These are phyloP conservation scores for Heterobasidion parviporum DNA, from an alignment of 1,284 basidiomycete species.

Conservation along the genomic window DNA sequence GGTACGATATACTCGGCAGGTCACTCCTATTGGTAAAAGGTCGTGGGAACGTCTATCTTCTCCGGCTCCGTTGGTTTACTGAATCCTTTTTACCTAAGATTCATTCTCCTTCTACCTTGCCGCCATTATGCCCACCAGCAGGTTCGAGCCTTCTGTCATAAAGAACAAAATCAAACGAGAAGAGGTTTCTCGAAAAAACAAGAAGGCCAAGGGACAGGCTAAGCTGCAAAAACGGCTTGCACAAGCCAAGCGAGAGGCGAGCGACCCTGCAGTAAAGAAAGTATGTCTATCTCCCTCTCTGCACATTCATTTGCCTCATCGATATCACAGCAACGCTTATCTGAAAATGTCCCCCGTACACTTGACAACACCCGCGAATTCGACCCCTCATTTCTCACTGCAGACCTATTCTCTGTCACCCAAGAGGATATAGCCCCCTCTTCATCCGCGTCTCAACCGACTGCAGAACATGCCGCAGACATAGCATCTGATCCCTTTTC, in stretches of 20 bases:
- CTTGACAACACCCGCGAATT: constrained; percentile 91
- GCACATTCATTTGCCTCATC: not conserved
- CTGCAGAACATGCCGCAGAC: constrained; percentile 51
- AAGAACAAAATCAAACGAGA: constrained; percentile 84
- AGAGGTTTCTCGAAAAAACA: constrained; percentile 59
- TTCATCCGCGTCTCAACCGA: constrained; percentile 22
- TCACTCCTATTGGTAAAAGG: too few species aligned
- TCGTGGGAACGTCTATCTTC: not conserved
- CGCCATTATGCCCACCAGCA: not conserved
- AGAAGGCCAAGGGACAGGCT: constrained; percentile 76
- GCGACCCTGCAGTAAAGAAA: constrained; percentile 65
- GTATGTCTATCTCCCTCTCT: constrained; percentile 29
- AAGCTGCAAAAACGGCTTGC: constrained; percentile 80
- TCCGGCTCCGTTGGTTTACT: not conserved
- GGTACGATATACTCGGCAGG: too few species aligned
- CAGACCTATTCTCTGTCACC: constrained; percentile 41
- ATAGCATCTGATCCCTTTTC: constrained; percentile 69
- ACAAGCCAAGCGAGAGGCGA: constrained; percentile 62
- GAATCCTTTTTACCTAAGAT: not conserved
- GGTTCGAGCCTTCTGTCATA: constrained; percentile 60
- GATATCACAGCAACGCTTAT: constrained; percentile 59
- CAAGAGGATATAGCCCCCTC: not conserved
- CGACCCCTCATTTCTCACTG: constrained; percentile 79
- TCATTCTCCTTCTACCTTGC: not conserved
- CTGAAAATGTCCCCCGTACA: constrained; percentile 83